phyloP scores from a whole-genome alignment of 2,329 filamentous ascomycete genomes.

The Apiospora hydei region DNA sequence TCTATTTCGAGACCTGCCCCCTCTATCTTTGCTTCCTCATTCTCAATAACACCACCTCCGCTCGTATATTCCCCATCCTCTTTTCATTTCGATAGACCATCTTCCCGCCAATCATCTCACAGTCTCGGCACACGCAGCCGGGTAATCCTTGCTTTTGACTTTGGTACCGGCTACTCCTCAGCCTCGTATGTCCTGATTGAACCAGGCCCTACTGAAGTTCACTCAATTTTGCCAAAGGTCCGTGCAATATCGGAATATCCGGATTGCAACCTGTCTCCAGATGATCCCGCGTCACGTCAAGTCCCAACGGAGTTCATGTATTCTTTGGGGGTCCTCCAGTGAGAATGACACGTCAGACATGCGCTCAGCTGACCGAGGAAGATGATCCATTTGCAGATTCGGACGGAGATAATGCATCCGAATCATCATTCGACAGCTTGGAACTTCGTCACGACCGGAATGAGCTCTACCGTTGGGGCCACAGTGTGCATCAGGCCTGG shows the following conservation, averaged over 20 bases:
- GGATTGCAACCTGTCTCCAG: neutral
- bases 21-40: neutral
- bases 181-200: neutral
- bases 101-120: neutral
- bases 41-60: neutral
- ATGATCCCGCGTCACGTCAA: neutral
- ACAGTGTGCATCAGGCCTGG: conserved; percentile 29
- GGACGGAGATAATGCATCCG: neutral
- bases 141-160: neutral
- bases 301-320: conserved; percentile 1
- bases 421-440: neutral
- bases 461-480: conserved; percentile 30
- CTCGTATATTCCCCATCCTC: neutral
- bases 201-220: neutral
- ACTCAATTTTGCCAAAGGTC: neutral
- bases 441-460: neutral
- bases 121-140: neutral
- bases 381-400: neutral
- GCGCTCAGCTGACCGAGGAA: neutral
- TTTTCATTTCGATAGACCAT: neutral
- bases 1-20: neutral
- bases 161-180: neutral
- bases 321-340: neutral
- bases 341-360: neutral
- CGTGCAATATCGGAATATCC: neutral